These are phyloP conservation scores for Aspergillus neoniger DNA, from an alignment of 2,329 filamentous ascomycete species.

Conservation along the genomic window DNA sequence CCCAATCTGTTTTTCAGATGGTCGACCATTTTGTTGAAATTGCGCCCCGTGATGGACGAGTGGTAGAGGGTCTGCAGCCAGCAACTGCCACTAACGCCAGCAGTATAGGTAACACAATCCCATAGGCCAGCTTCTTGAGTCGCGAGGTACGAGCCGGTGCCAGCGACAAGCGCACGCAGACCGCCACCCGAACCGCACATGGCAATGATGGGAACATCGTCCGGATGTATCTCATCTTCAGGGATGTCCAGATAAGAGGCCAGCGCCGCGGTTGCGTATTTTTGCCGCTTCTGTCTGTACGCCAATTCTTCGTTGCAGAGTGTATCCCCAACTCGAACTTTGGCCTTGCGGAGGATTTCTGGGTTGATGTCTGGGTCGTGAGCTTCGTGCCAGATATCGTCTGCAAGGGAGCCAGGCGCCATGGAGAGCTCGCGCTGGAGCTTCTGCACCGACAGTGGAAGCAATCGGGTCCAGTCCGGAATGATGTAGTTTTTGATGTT, in stretches of 20 bases:
- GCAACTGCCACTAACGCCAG: slow-evolving; percentile 92
- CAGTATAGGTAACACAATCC: slow-evolving; percentile 92
- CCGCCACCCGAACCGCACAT: slow-evolving; percentile 94
- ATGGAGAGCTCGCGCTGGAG: slow-evolving; percentile 85
- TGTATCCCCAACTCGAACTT: slow-evolving; percentile 76
- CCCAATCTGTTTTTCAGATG: slow-evolving; percentile 84
- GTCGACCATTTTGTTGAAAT: slow-evolving; percentile 70
- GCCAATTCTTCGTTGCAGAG: slow-evolving; percentile 81
- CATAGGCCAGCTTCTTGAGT: slow-evolving; percentile 84
- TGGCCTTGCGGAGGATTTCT: slow-evolving; percentile 79
- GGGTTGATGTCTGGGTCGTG: slow-evolving; percentile 81
- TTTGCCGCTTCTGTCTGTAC: slow-evolving; percentile 70
- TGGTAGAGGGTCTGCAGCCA: slow-evolving; percentile 91
- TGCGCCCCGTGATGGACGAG: slow-evolving; percentile 71
- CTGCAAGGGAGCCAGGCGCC: slow-evolving; percentile 81
- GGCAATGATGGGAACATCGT: slow-evolving; percentile 90
- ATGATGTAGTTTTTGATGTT: slow-evolving; percentile 70
- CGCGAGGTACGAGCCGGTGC: slow-evolving; percentile 82
- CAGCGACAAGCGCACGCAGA: slow-evolving; percentile 83
- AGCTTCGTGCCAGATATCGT: slow-evolving; percentile 91
- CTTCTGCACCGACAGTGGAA: slow-evolving; percentile 78
- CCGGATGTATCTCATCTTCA: slow-evolving; percentile 80
- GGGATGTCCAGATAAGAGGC: slow-evolving; percentile 78
- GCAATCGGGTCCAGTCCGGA: slow-evolving; percentile 76
- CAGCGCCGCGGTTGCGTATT: slow-evolving; percentile 69